These are phyloP conservation scores for Candida nemodendra DNA, from an alignment of 805 yeast genomes.

Conservation along the genomic window DNA sequence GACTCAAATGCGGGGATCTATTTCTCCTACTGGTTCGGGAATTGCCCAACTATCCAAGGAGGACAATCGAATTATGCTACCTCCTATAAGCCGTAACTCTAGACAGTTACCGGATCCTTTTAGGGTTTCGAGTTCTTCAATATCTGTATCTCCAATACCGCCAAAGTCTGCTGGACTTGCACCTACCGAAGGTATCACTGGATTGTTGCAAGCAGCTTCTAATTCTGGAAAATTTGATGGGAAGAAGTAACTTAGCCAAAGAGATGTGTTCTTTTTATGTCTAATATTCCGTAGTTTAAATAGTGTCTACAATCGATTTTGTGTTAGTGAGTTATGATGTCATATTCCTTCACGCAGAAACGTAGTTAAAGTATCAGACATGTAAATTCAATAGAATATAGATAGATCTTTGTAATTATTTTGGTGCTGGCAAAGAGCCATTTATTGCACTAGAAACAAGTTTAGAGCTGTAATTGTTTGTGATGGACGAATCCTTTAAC, in stretches of 20 bases:
- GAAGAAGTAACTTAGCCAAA: slow-evolving; percentile 12
- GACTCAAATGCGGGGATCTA: slow-evolving; percentile 5
- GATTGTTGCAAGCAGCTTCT: slow-evolving; percentile 24
- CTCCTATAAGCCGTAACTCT: slow-evolving; percentile 19
- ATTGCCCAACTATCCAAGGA: slow-evolving; percentile 6
- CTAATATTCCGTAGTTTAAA: background rate
- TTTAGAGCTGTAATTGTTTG: slow-evolving; percentile 15
- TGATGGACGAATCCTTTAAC: no score
- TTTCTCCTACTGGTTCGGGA: slow-evolving; percentile 8
- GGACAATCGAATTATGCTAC: slow-evolving; percentile 17
- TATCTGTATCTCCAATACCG: slow-evolving; percentile 2
- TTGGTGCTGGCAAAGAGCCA: slow-evolving; percentile 3
- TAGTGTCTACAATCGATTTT: no score
- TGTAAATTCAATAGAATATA: no score
- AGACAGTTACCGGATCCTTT: slow-evolving; percentile 22
- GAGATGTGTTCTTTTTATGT: slow-evolving; percentile 3
- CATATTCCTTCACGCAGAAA: no score
- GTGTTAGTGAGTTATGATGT: no score
- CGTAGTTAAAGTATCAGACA: no score
- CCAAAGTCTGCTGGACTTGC: slow-evolving; percentile 4
- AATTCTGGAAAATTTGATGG: slow-evolving; percentile 10
- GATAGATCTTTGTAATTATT: background rate
- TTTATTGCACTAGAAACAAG: slow-evolving; percentile 14
- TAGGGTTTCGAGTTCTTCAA: slow-evolving; percentile 1
- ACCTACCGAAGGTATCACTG: slow-evolving; percentile 21